Percentiles rank a stretch among this genome's conserved stretches.
Conservation (phyloP, 108 stramenopile genomes). For the Nitzschia palea region DNA sequence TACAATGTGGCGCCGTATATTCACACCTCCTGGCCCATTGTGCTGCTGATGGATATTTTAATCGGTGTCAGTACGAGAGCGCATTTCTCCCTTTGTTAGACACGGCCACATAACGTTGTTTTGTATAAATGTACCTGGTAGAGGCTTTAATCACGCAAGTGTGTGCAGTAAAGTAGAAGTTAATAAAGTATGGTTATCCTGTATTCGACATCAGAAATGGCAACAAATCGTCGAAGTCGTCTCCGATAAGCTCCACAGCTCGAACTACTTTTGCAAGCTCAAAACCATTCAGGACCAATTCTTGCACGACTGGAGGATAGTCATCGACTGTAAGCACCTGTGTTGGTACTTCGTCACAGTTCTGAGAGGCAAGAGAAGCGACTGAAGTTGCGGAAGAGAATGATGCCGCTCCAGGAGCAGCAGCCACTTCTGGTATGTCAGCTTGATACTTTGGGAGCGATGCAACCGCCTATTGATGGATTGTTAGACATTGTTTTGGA, state of each 20-base stretch:
- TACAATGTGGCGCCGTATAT: too few species aligned
- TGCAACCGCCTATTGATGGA: conserved; percentile 6
- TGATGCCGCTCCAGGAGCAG: conserved; percentile 21
- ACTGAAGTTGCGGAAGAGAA: conserved; percentile 29
- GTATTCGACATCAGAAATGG: conserved; percentile 51
- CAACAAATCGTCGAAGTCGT: conserved; percentile 82
- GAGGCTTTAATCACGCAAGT: too few species aligned
- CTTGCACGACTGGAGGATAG: conserved; percentile 77
- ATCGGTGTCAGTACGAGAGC: too few species aligned
- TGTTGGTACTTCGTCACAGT: not conserved
- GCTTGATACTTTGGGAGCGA: conserved; percentile 4
- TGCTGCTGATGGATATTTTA: too few species aligned
- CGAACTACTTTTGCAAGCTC: conserved; percentile 62
- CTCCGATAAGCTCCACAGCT: conserved; percentile 80
- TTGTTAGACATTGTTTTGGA: not conserved
- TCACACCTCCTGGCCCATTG: too few species aligned
- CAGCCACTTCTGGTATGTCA: conserved; percentile 10
- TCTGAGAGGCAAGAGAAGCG: conserved; percentile 20
- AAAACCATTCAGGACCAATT: conserved; percentile 87
- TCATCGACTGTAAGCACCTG: conserved; percentile 45
- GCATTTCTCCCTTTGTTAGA: too few species aligned
- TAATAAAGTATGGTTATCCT: too few species aligned
- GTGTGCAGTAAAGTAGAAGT: too few species aligned
- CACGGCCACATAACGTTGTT: too few species aligned
- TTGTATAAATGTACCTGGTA: too few species aligned